phyloP scores from a whole-genome alignment of 768 basidiomycete genomes.

The Omphalotus guepiniiformis region DNA sequence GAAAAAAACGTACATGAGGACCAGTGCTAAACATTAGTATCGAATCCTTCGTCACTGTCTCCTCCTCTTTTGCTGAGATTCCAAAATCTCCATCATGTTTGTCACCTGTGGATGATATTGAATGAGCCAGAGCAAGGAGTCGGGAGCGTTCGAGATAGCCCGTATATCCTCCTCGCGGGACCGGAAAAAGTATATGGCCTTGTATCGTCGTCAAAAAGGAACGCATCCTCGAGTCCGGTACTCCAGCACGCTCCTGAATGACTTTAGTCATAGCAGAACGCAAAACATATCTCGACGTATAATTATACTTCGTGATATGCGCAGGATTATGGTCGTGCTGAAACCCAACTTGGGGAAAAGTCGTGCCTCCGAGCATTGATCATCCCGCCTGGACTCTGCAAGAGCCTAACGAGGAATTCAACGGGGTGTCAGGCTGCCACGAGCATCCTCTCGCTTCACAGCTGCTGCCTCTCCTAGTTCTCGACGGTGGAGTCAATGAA shows the following conservation, averaged over 20 bases:
- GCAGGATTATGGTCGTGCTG: too few relatives aligned
- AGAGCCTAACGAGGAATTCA: constrained; percentile 24
- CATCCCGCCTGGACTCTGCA: constrained; percentile 26
- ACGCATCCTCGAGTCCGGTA: constrained; percentile 22
- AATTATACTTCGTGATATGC: too few relatives aligned
- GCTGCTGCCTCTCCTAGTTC: constrained; percentile 13
- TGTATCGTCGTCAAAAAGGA: constrained; percentile 26
- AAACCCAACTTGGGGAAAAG: too few relatives aligned
- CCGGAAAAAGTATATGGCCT: constrained; percentile 24
- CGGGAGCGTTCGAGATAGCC: constrained; percentile 23
- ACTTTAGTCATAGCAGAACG: constrained; percentile 19
- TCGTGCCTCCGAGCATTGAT: constrained; percentile 23
- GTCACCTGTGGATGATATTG: constrained; percentile 22
- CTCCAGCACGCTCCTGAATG: constrained; percentile 20
- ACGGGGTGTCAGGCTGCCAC: constrained; percentile 26
- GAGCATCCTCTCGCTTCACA: constrained; percentile 24
- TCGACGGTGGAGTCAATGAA: constrained; percentile 8
- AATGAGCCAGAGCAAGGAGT: constrained; percentile 20
- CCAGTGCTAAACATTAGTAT: constrained; percentile 26
- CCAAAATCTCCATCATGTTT: constrained; percentile 23
- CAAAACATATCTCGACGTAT: too few relatives aligned
- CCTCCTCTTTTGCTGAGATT: constrained; percentile 19
- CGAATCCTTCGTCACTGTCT: constrained; percentile 22
- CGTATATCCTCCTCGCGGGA: constrained; percentile 24
- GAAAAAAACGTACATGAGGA: constrained; percentile 19